Conservation (phyloP, 1,284 basidiomycete species). For the Boletus holoroseus region DNA sequence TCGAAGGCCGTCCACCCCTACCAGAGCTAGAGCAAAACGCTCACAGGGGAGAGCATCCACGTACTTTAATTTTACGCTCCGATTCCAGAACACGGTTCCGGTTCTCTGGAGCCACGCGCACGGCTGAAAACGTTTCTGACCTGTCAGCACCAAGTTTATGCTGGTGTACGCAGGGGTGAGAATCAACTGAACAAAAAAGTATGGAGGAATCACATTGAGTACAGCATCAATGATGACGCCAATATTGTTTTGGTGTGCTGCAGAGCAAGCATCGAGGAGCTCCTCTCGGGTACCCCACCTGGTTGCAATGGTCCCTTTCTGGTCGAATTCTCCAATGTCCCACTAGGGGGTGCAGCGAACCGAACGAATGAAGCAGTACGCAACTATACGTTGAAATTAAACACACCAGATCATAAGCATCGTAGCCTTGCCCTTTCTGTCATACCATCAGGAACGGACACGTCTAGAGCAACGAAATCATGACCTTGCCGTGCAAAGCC, state of each 20-base stretch:
- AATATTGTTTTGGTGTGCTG: slow-evolving; percentile 54
- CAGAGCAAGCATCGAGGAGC: slow-evolving; percentile 60
- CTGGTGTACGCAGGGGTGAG: slow-evolving; percentile 35
- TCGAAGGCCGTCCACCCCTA: slow-evolving; percentile 86
- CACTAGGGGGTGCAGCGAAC: slow-evolving; percentile 43
- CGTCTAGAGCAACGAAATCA: neutral
- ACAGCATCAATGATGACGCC: slow-evolving; percentile 73
- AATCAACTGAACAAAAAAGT: slow-evolving; percentile 1
- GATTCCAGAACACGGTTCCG: slow-evolving; percentile 55
- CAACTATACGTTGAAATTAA: neutral
- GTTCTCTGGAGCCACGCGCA: slow-evolving; percentile 67
- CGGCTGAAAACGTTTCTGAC: slow-evolving; percentile 68
- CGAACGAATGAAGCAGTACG: neutral
- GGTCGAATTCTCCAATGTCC: slow-evolving; percentile 91
- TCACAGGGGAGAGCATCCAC: slow-evolving; percentile 7
- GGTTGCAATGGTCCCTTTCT: slow-evolving; percentile 77
- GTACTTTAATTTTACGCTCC: slow-evolving; percentile 66
- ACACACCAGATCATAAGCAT: slow-evolving; percentile 72
- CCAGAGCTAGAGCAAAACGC: slow-evolving; percentile 3
- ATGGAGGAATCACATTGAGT: slow-evolving; percentile 52
- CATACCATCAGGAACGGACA: slow-evolving; percentile 7
- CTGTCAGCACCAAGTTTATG: slow-evolving; percentile 84
- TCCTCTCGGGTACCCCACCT: slow-evolving; percentile 90
- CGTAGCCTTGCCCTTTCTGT: slow-evolving; percentile 68
- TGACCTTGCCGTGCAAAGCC: slow-evolving; percentile 53